Evolutionary conservation across 2,329 filamentous ascomycete species (phyloP).

Genomic region (Botrytis tulipae): DNA sequence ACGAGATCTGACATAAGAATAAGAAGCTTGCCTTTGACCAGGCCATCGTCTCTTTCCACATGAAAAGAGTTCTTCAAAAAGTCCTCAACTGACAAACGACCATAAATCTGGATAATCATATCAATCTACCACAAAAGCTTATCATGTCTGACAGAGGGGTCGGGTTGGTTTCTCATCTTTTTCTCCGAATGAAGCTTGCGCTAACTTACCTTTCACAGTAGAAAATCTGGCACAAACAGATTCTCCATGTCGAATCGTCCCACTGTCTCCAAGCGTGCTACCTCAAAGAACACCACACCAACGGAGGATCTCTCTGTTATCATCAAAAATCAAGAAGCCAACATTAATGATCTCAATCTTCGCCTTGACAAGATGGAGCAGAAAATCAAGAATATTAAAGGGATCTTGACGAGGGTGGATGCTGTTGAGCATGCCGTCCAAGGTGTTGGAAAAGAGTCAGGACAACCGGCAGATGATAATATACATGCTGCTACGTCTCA

Average conservation of each 20-base stretch:
- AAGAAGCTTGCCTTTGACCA: rapidly evolving
- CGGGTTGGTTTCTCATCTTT: background rate
- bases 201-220: background rate
- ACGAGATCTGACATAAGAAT: background rate
- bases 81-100: background rate
- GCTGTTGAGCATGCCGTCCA: background rate
- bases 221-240: background rate
- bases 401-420: background rate
- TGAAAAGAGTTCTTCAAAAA: background rate
- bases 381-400: background rate
- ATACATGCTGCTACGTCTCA: no score
- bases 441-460: background rate
- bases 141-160: background rate
- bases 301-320: background rate
- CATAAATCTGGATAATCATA: background rate
- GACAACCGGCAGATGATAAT: background rate
- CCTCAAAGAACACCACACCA: background rate
- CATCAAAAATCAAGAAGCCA: background rate
- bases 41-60: background rate
- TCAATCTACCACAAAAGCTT: background rate
- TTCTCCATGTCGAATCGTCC: background rate
- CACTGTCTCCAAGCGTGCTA: background rate
- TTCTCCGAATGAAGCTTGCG: no score
- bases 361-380: background rate
- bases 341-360: background rate